Conservation (phyloP, 2,329 filamentous ascomycete genomes). For the Pseudocercospora fijiensis region DNA sequence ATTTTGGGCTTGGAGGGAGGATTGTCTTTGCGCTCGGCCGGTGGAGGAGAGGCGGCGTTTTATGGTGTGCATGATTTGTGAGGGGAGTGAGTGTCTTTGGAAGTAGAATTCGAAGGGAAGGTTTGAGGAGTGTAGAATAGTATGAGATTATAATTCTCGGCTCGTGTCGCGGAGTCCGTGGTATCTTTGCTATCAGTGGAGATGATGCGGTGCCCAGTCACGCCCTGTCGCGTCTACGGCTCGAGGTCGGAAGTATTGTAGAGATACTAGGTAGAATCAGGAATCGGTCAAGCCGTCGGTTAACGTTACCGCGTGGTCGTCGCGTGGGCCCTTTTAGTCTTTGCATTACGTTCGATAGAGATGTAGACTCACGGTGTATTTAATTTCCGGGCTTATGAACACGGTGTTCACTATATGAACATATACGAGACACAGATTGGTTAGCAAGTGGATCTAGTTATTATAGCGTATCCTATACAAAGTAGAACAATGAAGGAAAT, state of each 20-base stretch:
- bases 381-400: too few relatives aligned
- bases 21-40: slow-evolving; percentile 4
- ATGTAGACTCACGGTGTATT: too few relatives aligned
- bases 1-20: slow-evolving; percentile 38
- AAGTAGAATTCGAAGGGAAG: background rate
- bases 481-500: too few relatives aligned
- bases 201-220: background rate
- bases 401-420: too few relatives aligned
- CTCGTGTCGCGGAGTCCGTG: background rate
- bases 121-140: too few relatives aligned
- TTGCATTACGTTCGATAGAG: slow-evolving; percentile 2
- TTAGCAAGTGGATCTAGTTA: too few relatives aligned
- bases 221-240: background rate
- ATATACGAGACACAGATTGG: too few relatives aligned
- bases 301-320: background rate
- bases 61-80: slow-evolving; percentile 18
- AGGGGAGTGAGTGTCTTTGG: background rate
- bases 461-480: too few relatives aligned
- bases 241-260: slow-evolving; percentile 6
- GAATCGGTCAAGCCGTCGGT: background rate
- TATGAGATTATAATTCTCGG: too few relatives aligned
- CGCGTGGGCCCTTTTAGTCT: background rate
- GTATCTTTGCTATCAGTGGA: background rate
- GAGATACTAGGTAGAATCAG: too few relatives aligned
- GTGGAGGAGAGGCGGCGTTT: slow-evolving; percentile 20